These are phyloP conservation scores for Alternaria gansuensis DNA, from an alignment of 2,329 filamentous ascomycete species.

Conservation along the genomic window DNA sequence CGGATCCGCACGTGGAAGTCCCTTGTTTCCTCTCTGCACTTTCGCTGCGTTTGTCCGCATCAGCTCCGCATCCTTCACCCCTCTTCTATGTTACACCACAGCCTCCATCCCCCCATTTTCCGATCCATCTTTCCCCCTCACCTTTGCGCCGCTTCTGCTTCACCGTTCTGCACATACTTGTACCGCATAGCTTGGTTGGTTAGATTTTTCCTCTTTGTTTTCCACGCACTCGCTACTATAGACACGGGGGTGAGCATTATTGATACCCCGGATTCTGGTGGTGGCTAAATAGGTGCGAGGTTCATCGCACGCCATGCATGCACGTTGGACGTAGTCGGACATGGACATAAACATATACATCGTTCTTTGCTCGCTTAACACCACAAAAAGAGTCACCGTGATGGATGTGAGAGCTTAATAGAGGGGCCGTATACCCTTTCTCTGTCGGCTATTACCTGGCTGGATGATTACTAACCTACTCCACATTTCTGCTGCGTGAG, in stretches of 20 bases:
- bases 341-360: constrained; percentile 3
- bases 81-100: background rate
- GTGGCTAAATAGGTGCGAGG: constrained; percentile 6
- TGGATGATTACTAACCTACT: background rate
- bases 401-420: background rate
- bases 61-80: background rate
- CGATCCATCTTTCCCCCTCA: background rate
- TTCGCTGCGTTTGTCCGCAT: background rate
- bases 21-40: background rate
- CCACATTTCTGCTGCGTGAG: background rate
- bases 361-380: background rate
- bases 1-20: background rate
- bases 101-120: background rate
- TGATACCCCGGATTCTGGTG: constrained; percentile 12
- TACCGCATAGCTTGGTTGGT: background rate
- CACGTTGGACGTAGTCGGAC: background rate
- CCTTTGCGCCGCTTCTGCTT: background rate
- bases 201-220: background rate
- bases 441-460: background rate
- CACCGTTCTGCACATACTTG: background rate
- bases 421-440: background rate
- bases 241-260: constrained; percentile 11
- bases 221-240: background rate
- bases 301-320: background rate
- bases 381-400: background rate